These are phyloP conservation scores for Cytospora piceicola DNA, from an alignment of 2,329 filamentous ascomycete genomes.

Conservation along the genomic window DNA sequence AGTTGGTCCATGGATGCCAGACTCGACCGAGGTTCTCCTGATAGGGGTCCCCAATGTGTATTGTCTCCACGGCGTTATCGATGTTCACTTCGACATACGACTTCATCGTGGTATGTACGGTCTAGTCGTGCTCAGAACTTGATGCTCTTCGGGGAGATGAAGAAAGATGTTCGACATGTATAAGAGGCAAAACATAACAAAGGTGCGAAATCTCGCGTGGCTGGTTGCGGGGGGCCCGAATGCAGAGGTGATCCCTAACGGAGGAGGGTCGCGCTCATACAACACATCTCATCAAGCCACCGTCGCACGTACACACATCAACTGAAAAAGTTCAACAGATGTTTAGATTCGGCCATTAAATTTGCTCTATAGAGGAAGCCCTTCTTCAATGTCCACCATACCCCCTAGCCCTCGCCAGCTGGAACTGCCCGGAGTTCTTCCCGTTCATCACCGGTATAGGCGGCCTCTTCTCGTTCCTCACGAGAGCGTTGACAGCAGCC, in stretches of 20 bases:
- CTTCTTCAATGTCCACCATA: slow-evolving; percentile 29
- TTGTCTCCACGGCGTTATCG: background rate
- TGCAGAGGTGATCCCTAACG: background rate
- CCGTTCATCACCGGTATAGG: slow-evolving; percentile 44
- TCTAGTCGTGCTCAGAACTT: background rate
- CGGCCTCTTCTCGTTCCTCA: slow-evolving; percentile 49
- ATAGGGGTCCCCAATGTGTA: background rate
- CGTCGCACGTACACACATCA: background rate
- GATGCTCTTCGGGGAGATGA: background rate
- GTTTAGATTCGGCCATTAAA: background rate
- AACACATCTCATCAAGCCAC: background rate
- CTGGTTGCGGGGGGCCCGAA: background rate
- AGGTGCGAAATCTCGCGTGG: background rate
- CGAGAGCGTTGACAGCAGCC: slow-evolving; percentile 64
- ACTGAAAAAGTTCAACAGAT: background rate
- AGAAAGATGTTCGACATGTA: too few species aligned
- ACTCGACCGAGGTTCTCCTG: background rate
- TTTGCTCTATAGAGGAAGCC: background rate
- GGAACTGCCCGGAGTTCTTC: slow-evolving; percentile 24
- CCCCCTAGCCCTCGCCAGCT: slow-evolving; percentile 19
- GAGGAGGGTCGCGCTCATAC: background rate
- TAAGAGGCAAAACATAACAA: background rate
- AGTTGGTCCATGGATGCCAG: background rate
- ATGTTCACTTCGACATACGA: background rate
- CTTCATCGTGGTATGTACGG: background rate